Conservation (phyloP, 2,329 filamentous ascomycete species). For the Fusarium temperatum region DNA sequence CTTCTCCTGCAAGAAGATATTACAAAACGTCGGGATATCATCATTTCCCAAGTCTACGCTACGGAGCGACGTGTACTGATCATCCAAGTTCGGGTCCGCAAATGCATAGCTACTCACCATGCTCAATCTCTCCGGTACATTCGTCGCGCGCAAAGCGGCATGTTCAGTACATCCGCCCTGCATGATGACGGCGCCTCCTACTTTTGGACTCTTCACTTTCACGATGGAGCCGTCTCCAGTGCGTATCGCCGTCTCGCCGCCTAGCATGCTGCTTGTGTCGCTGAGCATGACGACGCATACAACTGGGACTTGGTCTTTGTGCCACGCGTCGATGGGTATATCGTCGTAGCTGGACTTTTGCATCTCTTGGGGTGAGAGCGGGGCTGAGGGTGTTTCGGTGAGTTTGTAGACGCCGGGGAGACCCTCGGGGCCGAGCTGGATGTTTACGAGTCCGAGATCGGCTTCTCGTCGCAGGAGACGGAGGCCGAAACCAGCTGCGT, state of each 20-base stretch:
- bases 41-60: neutral
- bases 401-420: neutral
- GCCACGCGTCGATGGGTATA: conserved; percentile 17
- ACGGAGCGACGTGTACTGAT: neutral
- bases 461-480: neutral
- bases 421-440: neutral
- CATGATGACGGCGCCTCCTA: neutral
- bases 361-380: neutral
- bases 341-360: neutral
- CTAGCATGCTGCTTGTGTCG: conserved; percentile 20
- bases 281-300: conserved; percentile 30
- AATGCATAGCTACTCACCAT: neutral
- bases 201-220: neutral
- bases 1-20: neutral
- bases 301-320: conserved; percentile 19
- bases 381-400: neutral
- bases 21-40: neutral
- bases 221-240: neutral
- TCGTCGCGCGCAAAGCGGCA: neutral
- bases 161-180: neutral
- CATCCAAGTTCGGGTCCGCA: neutral
- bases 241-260: conserved; percentile 22
- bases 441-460: neutral
- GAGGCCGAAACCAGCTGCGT: neutral
- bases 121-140: neutral